Percentiles rank a stretch among this genome's conserved stretches.
Evolutionary conservation across 2,329 filamentous ascomycete genomes (phyloP).

Genomic region (Verticillium isaacii): DNA sequence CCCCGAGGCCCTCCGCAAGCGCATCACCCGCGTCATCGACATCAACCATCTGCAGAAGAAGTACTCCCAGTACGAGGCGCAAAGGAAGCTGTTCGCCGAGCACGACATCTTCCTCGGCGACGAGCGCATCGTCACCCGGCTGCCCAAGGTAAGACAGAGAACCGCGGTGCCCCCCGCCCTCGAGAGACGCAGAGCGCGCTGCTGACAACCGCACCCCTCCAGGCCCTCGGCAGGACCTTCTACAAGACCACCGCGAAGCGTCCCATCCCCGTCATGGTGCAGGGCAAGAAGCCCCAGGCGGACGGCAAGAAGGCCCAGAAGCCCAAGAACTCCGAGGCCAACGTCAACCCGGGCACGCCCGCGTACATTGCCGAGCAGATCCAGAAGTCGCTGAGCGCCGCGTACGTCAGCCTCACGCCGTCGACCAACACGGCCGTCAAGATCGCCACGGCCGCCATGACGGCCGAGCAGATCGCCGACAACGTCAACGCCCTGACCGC

Average conservation of each 20-base stretch:
- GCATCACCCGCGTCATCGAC: slow-evolving; percentile 74
- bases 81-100: slow-evolving; percentile 76
- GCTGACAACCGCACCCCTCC: not conserved
- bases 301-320: slow-evolving; percentile 53
- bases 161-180: too few relatives aligned
- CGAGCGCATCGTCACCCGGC: slow-evolving; percentile 70
- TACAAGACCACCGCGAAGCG: slow-evolving; percentile 81
- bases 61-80: slow-evolving; percentile 83
- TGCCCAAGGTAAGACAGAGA: slow-evolving; percentile 29
- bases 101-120: slow-evolving; percentile 95
- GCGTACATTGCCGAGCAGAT: slow-evolving; percentile 75
- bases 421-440: slow-evolving; percentile 76
- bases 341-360: slow-evolving; percentile 47
- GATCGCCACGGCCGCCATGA: slow-evolving; percentile 72
- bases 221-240: slow-evolving; percentile 81
- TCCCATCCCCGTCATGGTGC: slow-evolving; percentile 76
- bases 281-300: slow-evolving; percentile 55
- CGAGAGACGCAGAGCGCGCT: not conserved
- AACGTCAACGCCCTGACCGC: slow-evolving; percentile 72
- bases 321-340: slow-evolving; percentile 42
- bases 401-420: slow-evolving; percentile 74
- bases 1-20: slow-evolving; percentile 59
- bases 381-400: slow-evolving; percentile 68
- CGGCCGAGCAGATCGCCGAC: slow-evolving; percentile 68
- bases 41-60: slow-evolving; percentile 74